These are phyloP conservation scores for Logfia minima DNA, from an alignment of 129 eudicot genomes.

Conservation along the genomic window DNA sequence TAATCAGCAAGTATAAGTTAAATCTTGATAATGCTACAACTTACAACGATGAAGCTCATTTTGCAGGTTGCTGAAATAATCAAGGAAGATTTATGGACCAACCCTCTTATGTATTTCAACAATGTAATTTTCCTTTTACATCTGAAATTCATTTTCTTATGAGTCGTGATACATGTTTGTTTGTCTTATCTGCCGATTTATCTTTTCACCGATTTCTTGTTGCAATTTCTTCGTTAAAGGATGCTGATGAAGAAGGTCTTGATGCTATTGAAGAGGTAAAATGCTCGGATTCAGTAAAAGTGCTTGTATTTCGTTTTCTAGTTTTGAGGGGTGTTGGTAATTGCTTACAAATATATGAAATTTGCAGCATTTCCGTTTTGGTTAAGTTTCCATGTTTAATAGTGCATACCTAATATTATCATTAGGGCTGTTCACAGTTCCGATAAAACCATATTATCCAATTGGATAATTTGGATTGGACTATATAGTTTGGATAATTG, in stretches of 20 bases:
- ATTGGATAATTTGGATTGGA: no score
- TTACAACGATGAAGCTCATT: neutral
- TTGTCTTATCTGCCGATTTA: neutral
- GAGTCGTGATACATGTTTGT: neutral
- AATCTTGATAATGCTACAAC: neutral
- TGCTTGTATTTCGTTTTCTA: neutral
- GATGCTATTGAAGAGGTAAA: slow-evolving; percentile 59
- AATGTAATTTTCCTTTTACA: neutral
- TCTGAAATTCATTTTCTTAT: neutral
- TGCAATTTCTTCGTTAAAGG: slow-evolving; percentile 31
- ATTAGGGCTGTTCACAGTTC: no score
- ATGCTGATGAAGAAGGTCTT: slow-evolving; percentile 63
- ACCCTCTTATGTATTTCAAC: slow-evolving; percentile 6
- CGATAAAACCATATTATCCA: no score
- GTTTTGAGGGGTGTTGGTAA: neutral
- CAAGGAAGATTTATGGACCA: slow-evolving; percentile 5
- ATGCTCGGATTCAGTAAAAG: neutral
- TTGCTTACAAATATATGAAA: neutral
- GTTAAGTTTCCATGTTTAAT: neutral
- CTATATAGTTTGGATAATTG: no score
- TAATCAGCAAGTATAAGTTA: neutral
- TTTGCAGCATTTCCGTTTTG: neutral
- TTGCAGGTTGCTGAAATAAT: slow-evolving; percentile 14
- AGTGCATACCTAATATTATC: neutral
- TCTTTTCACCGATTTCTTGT: neutral